Base-by-base conservation (phyloP, 139 green algal species). In the Dunaliella primolecta region DNA sequence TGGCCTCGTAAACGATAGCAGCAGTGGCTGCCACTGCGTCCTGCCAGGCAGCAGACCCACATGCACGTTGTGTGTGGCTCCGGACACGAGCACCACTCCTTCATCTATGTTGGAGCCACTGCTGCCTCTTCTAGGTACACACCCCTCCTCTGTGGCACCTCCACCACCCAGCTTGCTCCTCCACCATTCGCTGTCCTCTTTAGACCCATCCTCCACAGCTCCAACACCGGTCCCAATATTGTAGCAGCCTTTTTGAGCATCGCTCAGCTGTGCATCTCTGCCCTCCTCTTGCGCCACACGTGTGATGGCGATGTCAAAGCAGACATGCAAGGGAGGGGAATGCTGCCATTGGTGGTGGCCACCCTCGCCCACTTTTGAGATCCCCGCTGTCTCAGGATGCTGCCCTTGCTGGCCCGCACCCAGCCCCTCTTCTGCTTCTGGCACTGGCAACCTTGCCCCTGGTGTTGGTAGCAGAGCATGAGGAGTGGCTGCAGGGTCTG, bases 81-180 rank as follows among this genome's bases (percentile, higher is more conserved):
- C 86, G 1, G 86, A 64, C 46, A 64, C 36, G 15, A 89, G 11
- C 30, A 86, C 71, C 24, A 85, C 74, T 0, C 86, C 86, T 1
- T 83, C 78, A 71, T 89, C 86, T 1, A 85, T 84, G 56, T 2
- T 11, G 24, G 57, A 15, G 2, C 27, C 64, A 31, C 35, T 83
- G 80, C 37, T 83, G n/a, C n/a, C n/a, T n/a, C n/a, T n/a, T n/a
- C n/a, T n/a, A n/a, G n/a, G n/a, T n/a, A n/a, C n/a, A n/a, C n/a
- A n/a, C n/a, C n/a, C n/a, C n/a, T n/a, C n/a, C n/a, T n/a, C n/a
- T n/a, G n/a, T n/a, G 80, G 29, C 55, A 1, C 29, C 36, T n/a
- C 29, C 2, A 27, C 24, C 76, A 31, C n/a, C 7, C 1, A 37
- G 46, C 21, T 1, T 78, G 32, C 2, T 37, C 57, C 55, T 75